These are phyloP conservation scores for Alternaria brassicae DNA, from an alignment of 2,329 filamentous ascomycete species.

Conservation along the genomic window DNA sequence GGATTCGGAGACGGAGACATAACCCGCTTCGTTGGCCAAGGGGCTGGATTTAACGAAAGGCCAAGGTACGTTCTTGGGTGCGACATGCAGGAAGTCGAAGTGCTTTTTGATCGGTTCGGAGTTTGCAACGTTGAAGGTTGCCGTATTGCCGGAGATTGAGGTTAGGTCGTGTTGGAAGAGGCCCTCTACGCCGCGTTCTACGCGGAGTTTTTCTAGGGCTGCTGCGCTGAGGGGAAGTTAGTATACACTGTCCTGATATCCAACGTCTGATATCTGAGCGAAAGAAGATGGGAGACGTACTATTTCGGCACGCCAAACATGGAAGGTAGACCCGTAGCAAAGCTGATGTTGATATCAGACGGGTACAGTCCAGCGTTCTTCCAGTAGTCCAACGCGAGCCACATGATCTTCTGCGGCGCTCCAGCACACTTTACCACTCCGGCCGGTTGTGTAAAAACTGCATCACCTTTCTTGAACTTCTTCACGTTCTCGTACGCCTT, in stretches of 20 bases:
- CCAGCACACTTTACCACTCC: slow-evolving; percentile 53
- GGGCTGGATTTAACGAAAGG: slow-evolving; percentile 47
- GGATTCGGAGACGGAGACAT: slow-evolving; percentile 46
- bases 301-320: slow-evolving; percentile 54
- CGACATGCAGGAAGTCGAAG: slow-evolving; percentile 50
- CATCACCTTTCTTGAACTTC: slow-evolving; percentile 43
- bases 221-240: slow-evolving; percentile 31
- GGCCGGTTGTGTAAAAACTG: slow-evolving; percentile 50
- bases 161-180: slow-evolving; percentile 51
- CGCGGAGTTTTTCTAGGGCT: slow-evolving; percentile 46
- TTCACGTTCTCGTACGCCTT: slow-evolving; percentile 45
- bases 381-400: slow-evolving; percentile 52
- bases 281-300: neutral
- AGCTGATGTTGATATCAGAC: slow-evolving; percentile 46
- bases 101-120: slow-evolving; percentile 38
- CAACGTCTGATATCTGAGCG: too few species aligned
- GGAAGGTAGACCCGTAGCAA: slow-evolving; percentile 49
- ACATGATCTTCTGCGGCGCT: slow-evolving; percentile 53
- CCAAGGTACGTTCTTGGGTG: slow-evolving; percentile 50
- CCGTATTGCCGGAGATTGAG: slow-evolving; percentile 48
- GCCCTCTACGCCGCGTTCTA: slow-evolving; percentile 47
- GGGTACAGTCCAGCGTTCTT: slow-evolving; percentile 46
- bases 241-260: neutral
- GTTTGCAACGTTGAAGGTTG: slow-evolving; percentile 40
- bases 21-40: slow-evolving; percentile 47